A percentile compares a stretch with the other conserved stretches of the same genome.
phyloP scores from a whole-genome alignment of 2,329 filamentous ascomycete genomes.

The Aspergillus flavus region DNA sequence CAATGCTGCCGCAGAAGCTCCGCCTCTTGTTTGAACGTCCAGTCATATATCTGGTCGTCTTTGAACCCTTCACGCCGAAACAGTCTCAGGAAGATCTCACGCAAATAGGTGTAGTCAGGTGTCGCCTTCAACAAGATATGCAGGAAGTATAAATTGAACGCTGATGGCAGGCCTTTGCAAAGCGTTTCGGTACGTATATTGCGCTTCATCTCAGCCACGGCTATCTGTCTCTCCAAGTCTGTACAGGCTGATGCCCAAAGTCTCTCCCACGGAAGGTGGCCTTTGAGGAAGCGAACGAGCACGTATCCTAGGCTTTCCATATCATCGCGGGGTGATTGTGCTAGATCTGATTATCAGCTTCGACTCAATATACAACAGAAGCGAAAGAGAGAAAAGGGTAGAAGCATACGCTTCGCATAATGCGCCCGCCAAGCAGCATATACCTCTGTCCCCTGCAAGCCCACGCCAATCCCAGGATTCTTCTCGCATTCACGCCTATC shows the following conservation, averaged over 20 bases:
- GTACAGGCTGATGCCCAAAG: slow-evolving; percentile 67
- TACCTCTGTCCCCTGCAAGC: background rate
- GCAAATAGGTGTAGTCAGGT: background rate
- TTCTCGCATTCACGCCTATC: background rate
- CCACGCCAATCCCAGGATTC: background rate
- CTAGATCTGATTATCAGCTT: slow-evolving; percentile 51
- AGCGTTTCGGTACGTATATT: background rate
- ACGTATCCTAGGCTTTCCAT: slow-evolving; percentile 99
- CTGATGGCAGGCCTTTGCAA: background rate
- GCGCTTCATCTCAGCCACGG: background rate
- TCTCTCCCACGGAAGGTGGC: slow-evolving; percentile 97
- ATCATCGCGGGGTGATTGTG: slow-evolving; percentile 98
- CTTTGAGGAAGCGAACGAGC: slow-evolving; percentile 99
- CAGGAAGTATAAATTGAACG: background rate
- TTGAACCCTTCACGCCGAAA: background rate
- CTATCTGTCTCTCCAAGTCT: background rate
- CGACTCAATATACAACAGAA: background rate
- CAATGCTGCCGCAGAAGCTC: background rate
- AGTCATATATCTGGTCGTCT: background rate
- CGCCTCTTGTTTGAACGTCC: background rate
- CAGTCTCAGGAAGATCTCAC: background rate
- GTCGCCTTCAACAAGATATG: background rate
- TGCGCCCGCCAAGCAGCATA: background rate
- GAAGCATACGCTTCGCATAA: background rate
- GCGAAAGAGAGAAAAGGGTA: background rate